Conservation (phyloP, 768 basidiomycete genomes). For the Termitomyces sp. region DNA sequence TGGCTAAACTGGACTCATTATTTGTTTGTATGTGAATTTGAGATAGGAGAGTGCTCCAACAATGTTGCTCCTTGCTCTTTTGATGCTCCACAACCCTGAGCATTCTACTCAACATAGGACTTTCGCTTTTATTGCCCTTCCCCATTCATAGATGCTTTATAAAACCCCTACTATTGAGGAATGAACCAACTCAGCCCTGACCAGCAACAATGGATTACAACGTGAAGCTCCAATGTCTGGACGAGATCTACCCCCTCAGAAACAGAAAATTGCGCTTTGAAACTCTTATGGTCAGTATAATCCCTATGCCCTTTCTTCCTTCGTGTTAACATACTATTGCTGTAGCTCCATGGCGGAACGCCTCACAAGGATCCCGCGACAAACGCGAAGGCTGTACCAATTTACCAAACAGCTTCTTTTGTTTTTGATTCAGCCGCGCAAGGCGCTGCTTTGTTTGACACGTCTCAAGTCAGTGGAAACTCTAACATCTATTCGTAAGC, state of each 20-base stretch:
- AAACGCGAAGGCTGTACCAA: slow-evolving; percentile 58
- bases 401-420: slow-evolving; percentile 52
- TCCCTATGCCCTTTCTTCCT: not conserved
- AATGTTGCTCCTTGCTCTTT: not conserved
- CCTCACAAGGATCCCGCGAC: slow-evolving; percentile 45
- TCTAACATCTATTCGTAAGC: slow-evolving; percentile 2
- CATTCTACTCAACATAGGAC: not conserved
- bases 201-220: slow-evolving; percentile 8
- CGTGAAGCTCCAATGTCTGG: slow-evolving; percentile 2
- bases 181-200: not conserved
- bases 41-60: not conserved
- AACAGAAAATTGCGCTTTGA: slow-evolving; percentile 46
- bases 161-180: not conserved
- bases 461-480: slow-evolving; percentile 1
- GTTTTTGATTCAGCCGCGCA: slow-evolving; percentile 45
- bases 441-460: slow-evolving; percentile 23
- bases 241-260: slow-evolving; percentile 18
- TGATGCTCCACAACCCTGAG: not conserved
- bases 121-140: not conserved
- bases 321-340: not conserved
- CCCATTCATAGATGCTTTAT: not conserved
- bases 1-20: too few species aligned
- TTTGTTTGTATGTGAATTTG: too few species aligned
- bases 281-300: slow-evolving; percentile 23
- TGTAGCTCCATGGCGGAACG: slow-evolving; percentile 55